Base-by-base conservation (phyloP, 2,329 filamentous ascomycete genomes). In the Lachnellula cervina region DNA sequence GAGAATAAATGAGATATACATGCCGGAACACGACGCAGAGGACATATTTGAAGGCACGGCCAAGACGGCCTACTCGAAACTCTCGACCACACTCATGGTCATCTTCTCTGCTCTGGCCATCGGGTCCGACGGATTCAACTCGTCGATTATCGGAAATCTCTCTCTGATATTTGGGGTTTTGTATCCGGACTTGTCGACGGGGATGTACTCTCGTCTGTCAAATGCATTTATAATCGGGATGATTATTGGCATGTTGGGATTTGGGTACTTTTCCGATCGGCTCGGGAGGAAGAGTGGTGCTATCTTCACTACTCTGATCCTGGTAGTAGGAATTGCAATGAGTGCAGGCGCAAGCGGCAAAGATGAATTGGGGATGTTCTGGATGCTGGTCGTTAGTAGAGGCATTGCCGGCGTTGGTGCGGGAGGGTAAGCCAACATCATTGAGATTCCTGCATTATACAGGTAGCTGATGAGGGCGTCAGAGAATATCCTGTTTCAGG, bases 161-260 rank as follows among this genome's bases (percentile, higher is more conserved):
- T 68, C 76, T 51, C 67, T 76, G 5, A 63, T 78, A 2, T 66
- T 76, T 19, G 69, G 68, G 2, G 57, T 72, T 49, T 60, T 77
- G 9, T 77, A 77, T 62, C 73, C 75, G 2, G 70, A 77, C 4
- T 60, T 77, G 23, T 76, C 76, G 19, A 68, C 65, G 11, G 62
- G 70, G 11, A 77, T 80, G 63, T 77, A 78, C 63, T 72, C 75
- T 2, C 72, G 79, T 5, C 74, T 83, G 3, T 78, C 77, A 42
- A 82, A 83, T 61, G 75, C 80, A 2, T 80, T 78, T 58, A 71
- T 82, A 5, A 75, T 82, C 50, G 81, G 80, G 47, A 76, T 79
- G 67, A 80, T 81, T 54, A 68, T 81, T 50, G 80, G 80, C 50
- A 83, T 82, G 74, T 66, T 82, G 7, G 69, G 75, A 59, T 81